Conservation (phyloP, 345 rosid species). For the Sonneratia caseolaris region DNA sequence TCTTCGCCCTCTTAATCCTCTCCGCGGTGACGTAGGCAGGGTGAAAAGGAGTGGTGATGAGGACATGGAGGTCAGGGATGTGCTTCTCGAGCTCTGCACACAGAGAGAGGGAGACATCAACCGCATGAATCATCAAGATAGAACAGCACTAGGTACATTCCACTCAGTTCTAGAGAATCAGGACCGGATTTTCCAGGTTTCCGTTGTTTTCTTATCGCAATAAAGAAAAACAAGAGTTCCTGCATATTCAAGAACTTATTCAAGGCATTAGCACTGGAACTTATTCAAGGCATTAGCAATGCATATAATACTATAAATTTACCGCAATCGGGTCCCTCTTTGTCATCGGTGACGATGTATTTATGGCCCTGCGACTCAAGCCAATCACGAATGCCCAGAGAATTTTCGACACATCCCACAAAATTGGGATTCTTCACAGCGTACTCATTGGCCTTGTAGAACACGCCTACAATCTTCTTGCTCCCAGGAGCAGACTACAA, state of each 20-base stretch:
- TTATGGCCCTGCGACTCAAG: conserved; percentile 79
- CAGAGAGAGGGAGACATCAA: background rate
- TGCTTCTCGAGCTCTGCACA: conserved; percentile 46
- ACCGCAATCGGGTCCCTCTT: conserved; percentile 77
- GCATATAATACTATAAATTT: conserved; percentile 2
- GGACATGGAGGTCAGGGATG: conserved; percentile 74
- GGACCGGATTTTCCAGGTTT: too few species aligned
- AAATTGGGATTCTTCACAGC: conserved; percentile 68
- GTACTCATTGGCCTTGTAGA: conserved; percentile 85
- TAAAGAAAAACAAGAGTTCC: too few species aligned
- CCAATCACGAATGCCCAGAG: conserved; percentile 70
- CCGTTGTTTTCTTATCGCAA: too few species aligned
- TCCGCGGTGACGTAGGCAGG: conserved; percentile 88
- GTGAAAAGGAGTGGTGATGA: conserved; percentile 86
- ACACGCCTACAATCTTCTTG: conserved; percentile 93
- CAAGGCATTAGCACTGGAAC: background rate
- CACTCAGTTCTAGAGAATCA: too few species aligned
- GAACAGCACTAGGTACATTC: background rate
- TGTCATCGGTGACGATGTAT: conserved; percentile 86
- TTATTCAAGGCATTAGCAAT: background rate
- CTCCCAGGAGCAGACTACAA: conserved; percentile 60
- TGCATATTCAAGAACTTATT: background rate
- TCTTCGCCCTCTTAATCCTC: conserved; percentile 86
- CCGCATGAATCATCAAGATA: background rate
- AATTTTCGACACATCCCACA: conserved; percentile 68